These are phyloP conservation scores for Talaromyces islandicus DNA, from an alignment of 2,329 filamentous ascomycete species.

Conservation along the genomic window DNA sequence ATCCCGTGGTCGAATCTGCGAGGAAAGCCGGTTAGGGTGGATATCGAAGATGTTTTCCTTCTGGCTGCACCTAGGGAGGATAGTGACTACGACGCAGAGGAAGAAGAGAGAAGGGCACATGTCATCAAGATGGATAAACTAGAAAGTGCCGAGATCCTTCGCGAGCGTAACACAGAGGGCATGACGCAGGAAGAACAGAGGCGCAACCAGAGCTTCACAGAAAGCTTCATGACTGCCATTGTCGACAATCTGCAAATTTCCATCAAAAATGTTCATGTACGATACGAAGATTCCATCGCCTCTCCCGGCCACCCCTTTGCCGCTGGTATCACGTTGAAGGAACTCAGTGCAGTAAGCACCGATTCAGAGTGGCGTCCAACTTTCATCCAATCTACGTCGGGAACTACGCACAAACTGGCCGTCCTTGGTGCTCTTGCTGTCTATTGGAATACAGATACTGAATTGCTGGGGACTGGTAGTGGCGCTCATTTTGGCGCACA, in stretches of 20 bases:
- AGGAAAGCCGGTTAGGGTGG: conserved; percentile 87
- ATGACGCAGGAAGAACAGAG: conserved; percentile 93
- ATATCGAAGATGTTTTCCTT: conserved; percentile 94
- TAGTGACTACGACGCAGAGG: conserved; percentile 83
- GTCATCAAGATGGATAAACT: conserved; percentile 98
- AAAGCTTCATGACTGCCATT: conserved; percentile 90
- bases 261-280: conserved; percentile 96
- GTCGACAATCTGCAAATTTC: conserved; percentile 97
- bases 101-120: conserved; percentile 80
- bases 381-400: conserved; percentile 82
- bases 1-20: conserved; percentile 98
- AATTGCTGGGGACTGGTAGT: conserved; percentile 74
- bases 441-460: conserved; percentile 96
- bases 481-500: conserved; percentile 57
- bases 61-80: conserved; percentile 94
- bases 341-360: conserved; percentile 95
- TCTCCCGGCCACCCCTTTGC: conserved; percentile 93
- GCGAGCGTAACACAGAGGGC: conserved; percentile 85
- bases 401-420: conserved; percentile 86
- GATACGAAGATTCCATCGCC: conserved; percentile 96
- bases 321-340: conserved; percentile 82
- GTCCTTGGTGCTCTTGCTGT: conserved; percentile 83
- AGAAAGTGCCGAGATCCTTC: conserved; percentile 89
- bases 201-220: conserved; percentile 95
- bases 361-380: conserved; percentile 92